Evolutionary conservation across 306 rosid species (phyloP), one percentile per base, ranked within the genome.

Genomic region (Vicia sativa): DNA sequence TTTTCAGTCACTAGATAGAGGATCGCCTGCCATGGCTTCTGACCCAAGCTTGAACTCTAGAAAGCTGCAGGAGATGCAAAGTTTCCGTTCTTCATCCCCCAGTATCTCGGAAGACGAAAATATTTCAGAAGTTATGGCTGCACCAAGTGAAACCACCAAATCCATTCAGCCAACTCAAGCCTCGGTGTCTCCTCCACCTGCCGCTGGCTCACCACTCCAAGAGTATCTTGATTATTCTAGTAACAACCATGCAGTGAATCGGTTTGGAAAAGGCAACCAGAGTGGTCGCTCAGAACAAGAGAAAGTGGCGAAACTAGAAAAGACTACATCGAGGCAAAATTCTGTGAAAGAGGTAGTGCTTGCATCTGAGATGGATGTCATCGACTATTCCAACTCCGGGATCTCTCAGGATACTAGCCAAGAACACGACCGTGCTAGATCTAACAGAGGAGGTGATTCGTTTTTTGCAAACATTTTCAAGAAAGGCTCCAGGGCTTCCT

Each of bases 351-450:
- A 95, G 55, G 80, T 86, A 71, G 80, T 90, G 37, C 79, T 81
- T 43, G 97, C 91, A 56, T 87, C 92, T 4, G 99, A 90, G 80
- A 87, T 95, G 97, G 99, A 90, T 26, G 89, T 90, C 79, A 81
- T 76, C 73, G 99, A 90, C 66, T 90, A 87, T 84, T 82, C 95
- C 14, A 85, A 90, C 72, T 75, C 83, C 0, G 86, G 78, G 43
- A 78, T 79, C 66, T 80, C 91, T 31, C 97, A 89, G 69, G 99
- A 90, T 78, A 75, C 68, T 43, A 83, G 81, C 82, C 79, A 61
- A 75, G 96, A 83, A 70, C 88, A 85, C 52, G 85, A 84, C 77
- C 97, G 50, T 62, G 75, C 84, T 12, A 82, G 79, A 81, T 77
- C 52, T 44, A 85, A 59, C 74, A 90, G 82, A 78, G 96, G 90